Evolutionary conservation across 2,329 filamentous ascomycete genomes (phyloP).

Genomic region (Colletotrichum higginsianum): DNA sequence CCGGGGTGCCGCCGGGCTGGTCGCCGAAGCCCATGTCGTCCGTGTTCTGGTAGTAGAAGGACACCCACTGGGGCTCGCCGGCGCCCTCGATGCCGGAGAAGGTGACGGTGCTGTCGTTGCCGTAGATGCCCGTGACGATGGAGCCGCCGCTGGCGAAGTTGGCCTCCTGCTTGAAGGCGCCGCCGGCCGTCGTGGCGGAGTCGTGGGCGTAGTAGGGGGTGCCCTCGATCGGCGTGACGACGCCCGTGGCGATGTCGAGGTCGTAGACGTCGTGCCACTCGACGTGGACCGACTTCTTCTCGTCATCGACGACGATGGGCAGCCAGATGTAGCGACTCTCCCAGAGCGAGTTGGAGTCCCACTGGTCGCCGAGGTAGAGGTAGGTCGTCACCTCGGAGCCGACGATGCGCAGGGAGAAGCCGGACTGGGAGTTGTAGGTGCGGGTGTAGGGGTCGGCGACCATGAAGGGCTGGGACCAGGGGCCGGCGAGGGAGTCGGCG

Average conservation of each 20-base stretch:
- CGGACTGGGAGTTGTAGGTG: conserved; percentile 67
- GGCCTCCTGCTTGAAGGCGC: conserved; percentile 66
- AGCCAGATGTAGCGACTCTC: conserved; percentile 71
- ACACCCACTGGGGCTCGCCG: conserved; percentile 67
- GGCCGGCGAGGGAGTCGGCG: conserved; percentile 62
- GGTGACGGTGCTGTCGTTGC: conserved; percentile 66
- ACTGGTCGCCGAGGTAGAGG: conserved; percentile 65
- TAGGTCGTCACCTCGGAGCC: conserved; percentile 65
- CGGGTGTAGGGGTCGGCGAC: conserved; percentile 64
- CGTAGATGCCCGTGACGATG: conserved; percentile 66
- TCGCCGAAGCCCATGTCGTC: conserved; percentile 74
- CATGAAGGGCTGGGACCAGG: conserved; percentile 68
- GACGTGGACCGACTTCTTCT: conserved; percentile 61
- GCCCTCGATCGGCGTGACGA: conserved; percentile 62
- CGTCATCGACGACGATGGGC: conserved; percentile 66
- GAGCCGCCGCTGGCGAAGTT: conserved; percentile 61
- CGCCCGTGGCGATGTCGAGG: conserved; percentile 65
- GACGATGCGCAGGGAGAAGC: conserved; percentile 63
- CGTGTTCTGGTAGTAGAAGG: conserved; percentile 71
- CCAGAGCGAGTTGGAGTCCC: conserved; percentile 68
- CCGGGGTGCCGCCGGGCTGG: conserved; percentile 68
- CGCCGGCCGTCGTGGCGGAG: conserved; percentile 57
- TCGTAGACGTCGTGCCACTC: conserved; percentile 70
- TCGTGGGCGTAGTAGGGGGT: conserved; percentile 62
- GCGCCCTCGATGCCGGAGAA: conserved; percentile 60